Conservation (phyloP, 129 eudicot genomes). For the Flaveria ramosissima region DNA sequence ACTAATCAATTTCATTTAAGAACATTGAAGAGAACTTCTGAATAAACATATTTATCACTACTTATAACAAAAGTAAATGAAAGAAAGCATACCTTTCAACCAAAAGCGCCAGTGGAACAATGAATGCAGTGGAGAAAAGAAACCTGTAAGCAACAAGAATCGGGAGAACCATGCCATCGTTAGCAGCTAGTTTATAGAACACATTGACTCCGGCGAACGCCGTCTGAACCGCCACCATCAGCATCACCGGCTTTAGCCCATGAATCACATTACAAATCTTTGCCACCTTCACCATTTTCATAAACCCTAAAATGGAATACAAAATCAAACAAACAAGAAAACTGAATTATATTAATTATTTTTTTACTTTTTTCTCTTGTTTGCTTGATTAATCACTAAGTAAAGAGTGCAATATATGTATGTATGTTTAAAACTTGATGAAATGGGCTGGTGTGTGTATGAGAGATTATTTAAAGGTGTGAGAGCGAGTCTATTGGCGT, state of each 20-base stretch:
- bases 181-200: constrained; percentile 53
- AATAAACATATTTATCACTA: not conserved
- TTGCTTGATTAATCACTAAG: not conserved
- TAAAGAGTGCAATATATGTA: too few relatives aligned
- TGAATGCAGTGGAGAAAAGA: constrained; percentile 46
- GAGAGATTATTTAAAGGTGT: constrained; percentile 12
- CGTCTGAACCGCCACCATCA: constrained; percentile 49
- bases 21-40: not conserved
- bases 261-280: constrained; percentile 37
- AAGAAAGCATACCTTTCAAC: constrained; percentile 49
- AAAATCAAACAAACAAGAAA: constrained; percentile 10
- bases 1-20: not conserved
- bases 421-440: too few relatives aligned
- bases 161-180: constrained; percentile 44
- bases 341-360: not conserved
- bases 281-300: constrained; percentile 17
- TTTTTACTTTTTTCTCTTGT: constrained; percentile 6
- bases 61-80: not conserved
- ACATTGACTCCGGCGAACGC: constrained; percentile 44
- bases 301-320: constrained; percentile 25
- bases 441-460: not conserved
- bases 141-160: constrained; percentile 60
- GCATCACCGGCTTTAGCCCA: constrained; percentile 51
- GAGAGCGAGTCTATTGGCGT: constrained; percentile 33
- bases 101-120: constrained; percentile 54